Evolutionary conservation across 768 basidiomycete species (phyloP).

Genomic region (Kwoniella pini): DNA sequence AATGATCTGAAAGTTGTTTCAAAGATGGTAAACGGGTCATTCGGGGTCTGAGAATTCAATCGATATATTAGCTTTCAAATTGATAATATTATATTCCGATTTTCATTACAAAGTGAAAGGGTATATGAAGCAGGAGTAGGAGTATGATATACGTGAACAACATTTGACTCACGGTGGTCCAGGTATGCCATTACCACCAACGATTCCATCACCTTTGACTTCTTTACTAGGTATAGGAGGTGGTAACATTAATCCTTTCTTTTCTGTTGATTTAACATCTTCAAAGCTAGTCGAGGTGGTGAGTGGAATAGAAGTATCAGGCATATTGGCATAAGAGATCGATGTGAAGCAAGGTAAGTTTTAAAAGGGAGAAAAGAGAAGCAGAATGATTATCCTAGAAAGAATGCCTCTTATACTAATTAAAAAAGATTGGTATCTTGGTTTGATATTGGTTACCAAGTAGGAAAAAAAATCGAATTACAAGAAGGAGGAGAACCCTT

Average conservation of each 20-base stretch:
- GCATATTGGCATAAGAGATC: too few relatives aligned
- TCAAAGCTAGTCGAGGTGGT: background rate
- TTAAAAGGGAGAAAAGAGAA: too few relatives aligned
- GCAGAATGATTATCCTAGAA: too few relatives aligned
- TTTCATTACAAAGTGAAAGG: background rate
- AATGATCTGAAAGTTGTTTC: conserved; percentile 30
- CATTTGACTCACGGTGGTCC: conserved; percentile 3
- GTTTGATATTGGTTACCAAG: too few relatives aligned
- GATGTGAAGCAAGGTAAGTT: too few relatives aligned
- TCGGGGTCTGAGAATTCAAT: conserved; percentile 15
- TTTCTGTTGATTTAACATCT: conserved; percentile 1
- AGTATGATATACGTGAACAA: background rate
- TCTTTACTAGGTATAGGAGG: conserved; percentile 26
- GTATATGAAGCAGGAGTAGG: background rate
- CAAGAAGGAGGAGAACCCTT: too few relatives aligned
- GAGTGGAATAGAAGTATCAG: conserved; percentile 7
- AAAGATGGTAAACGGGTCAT: conserved; percentile 43
- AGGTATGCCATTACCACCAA: background rate
- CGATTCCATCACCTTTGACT: background rate
- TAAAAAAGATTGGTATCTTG: too few relatives aligned
- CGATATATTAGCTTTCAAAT: background rate
- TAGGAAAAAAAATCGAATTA: too few relatives aligned
- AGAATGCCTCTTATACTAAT: too few relatives aligned
- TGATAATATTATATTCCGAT: background rate
- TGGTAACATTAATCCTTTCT: conserved; percentile 25